Percentiles rank a stretch among this genome's conserved stretches.
These are phyloP conservation scores for Zasmidium citrigriseum DNA, from an alignment of 2,329 filamentous ascomycete genomes.

Conservation along the genomic window DNA sequence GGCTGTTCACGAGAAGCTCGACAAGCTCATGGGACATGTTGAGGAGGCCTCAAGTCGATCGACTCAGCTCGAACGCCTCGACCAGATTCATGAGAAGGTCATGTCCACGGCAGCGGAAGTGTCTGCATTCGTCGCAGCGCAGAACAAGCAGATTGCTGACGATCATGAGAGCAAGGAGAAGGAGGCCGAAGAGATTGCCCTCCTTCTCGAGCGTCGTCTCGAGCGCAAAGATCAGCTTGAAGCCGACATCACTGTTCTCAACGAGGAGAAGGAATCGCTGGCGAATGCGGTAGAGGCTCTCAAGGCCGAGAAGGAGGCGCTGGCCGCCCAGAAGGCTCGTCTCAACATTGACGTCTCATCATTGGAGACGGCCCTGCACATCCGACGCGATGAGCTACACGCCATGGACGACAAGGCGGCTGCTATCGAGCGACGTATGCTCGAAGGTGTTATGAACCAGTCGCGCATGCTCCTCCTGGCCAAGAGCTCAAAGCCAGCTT, in stretches of 20 bases:
- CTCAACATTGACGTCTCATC: slow-evolving; percentile 85
- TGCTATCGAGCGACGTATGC: slow-evolving; percentile 82
- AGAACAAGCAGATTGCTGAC: slow-evolving; percentile 72
- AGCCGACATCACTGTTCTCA: slow-evolving; percentile 47
- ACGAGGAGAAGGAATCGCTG: slow-evolving; percentile 48
- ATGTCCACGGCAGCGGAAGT: slow-evolving; percentile 81
- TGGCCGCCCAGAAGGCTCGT: slow-evolving; percentile 75
- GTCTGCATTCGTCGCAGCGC: slow-evolving; percentile 74
- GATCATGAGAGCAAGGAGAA: slow-evolving; percentile 78
- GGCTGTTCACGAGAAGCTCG: slow-evolving; percentile 45
- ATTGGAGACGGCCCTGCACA: slow-evolving; percentile 83
- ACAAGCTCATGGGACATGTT: slow-evolving; percentile 62
- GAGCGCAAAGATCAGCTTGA: slow-evolving; percentile 64
- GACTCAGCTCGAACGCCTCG: slow-evolving; percentile 76
- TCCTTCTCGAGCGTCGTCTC: slow-evolving; percentile 76
- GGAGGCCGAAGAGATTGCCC: slow-evolving; percentile 74
- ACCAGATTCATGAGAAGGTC: slow-evolving; percentile 87
- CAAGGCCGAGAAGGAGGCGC: slow-evolving; percentile 70
- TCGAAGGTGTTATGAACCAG: slow-evolving; percentile 95
- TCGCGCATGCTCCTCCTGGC: slow-evolving; percentile 85
- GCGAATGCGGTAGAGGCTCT: slow-evolving; percentile 59
- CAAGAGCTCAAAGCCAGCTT: slow-evolving; percentile 53
- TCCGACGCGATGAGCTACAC: slow-evolving; percentile 87
- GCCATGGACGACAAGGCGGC: slow-evolving; percentile 90
- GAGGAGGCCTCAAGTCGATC: slow-evolving; percentile 69